These are phyloP conservation scores for Ceratocystis colombiana DNA, from an alignment of 2,329 filamentous ascomycete genomes.

Conservation along the genomic window DNA sequence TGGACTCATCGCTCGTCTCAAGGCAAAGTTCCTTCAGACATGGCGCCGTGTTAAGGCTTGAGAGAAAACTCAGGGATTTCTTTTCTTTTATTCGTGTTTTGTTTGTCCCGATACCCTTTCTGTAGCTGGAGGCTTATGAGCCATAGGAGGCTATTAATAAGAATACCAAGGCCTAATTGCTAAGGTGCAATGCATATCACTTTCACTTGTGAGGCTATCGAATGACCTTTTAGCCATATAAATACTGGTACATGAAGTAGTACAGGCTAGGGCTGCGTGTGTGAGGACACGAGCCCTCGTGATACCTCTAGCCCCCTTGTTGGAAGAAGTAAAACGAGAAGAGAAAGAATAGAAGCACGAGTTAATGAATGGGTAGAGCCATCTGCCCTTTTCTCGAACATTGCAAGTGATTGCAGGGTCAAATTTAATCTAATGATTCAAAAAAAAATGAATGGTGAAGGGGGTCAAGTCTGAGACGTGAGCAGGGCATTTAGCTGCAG, in stretches of 20 bases:
- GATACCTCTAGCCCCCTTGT: no score
- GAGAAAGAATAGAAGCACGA: no score
- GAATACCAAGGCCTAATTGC: background rate
- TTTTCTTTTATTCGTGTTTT: constrained; percentile 9
- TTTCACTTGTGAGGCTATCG: no score
- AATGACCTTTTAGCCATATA: no score
- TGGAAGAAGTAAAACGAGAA: no score
- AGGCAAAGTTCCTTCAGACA: constrained; percentile 10
- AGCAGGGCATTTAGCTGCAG: background rate
- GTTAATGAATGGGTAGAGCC: no score
- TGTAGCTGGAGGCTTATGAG: constrained; percentile 7
- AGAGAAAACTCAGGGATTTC: background rate
- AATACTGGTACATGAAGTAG: no score
- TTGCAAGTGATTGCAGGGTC: no score
- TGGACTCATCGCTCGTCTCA: background rate
- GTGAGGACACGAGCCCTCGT: no score
- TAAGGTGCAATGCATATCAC: background rate
- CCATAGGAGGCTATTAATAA: background rate
- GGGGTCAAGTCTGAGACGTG: background rate
- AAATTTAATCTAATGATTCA: no score
- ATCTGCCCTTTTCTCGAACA: no score
- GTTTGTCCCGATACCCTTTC: constrained; percentile 12
- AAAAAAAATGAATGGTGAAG: background rate
- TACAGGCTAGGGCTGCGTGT: background rate
- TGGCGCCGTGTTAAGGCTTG: constrained; percentile 6